These are phyloP conservation scores for Penicillium maclennaniae DNA, from an alignment of 495 filamentous ascomycete genomes.

Conservation along the genomic window DNA sequence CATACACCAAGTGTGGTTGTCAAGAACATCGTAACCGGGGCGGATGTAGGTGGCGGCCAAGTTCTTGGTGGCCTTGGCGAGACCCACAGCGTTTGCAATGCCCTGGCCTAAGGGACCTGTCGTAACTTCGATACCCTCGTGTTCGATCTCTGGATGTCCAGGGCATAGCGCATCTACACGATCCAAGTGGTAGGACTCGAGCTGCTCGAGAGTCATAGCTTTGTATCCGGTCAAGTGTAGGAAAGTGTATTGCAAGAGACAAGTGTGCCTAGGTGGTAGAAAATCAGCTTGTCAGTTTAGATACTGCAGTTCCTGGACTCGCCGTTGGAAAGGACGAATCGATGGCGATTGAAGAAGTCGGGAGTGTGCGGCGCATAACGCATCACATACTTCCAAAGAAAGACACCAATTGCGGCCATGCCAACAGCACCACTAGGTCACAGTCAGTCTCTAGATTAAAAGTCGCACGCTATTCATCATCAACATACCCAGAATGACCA, in stretches of 20 bases:
- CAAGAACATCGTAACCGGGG: conserved; percentile 41
- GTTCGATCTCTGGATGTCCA: conserved; percentile 60
- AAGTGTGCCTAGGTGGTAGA: conserved; percentile 41
- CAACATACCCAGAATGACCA: conserved; percentile 52
- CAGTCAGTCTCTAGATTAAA: conserved; percentile 1
- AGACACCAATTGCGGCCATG: conserved; percentile 86
- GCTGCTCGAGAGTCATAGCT: conserved; percentile 55
- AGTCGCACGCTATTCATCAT: background rate
- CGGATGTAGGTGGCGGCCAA: conserved; percentile 48
- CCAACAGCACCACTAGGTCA: conserved; percentile 64
- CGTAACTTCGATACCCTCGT: conserved; percentile 59
- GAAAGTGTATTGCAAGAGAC: conserved; percentile 57
- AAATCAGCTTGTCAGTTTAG: background rate
- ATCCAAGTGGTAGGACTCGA: conserved; percentile 56
- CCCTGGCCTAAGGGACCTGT: conserved; percentile 58
- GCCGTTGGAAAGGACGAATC: conserved; percentile 75
- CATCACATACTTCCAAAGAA: conserved; percentile 90
- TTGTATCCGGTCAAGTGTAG: conserved; percentile 57
- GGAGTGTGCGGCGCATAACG: conserved; percentile 91
- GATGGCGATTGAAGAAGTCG: conserved; percentile 82
- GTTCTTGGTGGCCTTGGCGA: conserved; percentile 54
- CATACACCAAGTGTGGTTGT: conserved; percentile 49
- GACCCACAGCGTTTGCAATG: conserved; percentile 53
- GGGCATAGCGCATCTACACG: conserved; percentile 50
- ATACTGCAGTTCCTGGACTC: background rate